Conservation (phyloP, 805 yeast genomes). For the Diddensiella santjacobensis region DNA sequence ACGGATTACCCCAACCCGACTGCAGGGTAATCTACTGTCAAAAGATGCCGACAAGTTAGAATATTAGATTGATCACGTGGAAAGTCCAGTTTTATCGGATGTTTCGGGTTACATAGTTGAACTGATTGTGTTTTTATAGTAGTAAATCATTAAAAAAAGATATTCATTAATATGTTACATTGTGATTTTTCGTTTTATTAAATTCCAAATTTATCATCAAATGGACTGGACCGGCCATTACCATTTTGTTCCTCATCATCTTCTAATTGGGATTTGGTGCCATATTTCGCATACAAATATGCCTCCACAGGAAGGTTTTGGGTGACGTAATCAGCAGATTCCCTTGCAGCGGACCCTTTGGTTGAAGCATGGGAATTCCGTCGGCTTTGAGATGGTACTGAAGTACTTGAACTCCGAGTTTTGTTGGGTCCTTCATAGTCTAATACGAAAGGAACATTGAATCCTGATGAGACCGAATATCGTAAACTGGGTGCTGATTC, state of each 20-base stretch:
- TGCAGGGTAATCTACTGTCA: too few relatives aligned
- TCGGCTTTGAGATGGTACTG: neutral
- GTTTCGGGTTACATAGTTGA: too few relatives aligned
- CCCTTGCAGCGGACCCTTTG: constrained; percentile 4
- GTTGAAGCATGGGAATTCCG: neutral
- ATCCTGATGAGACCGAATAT: constrained; percentile 15
- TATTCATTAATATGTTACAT: too few relatives aligned
- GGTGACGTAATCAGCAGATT: constrained; percentile 17
- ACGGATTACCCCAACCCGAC: too few relatives aligned
- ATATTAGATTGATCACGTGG: too few relatives aligned
- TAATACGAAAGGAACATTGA: constrained; percentile 19
- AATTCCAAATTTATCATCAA: constrained; percentile 20
- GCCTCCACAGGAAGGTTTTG: constrained; percentile 22
- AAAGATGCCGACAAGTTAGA: too few relatives aligned
- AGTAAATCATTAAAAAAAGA: too few relatives aligned
- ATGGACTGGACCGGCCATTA: constrained; percentile 20
- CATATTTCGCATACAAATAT: constrained; percentile 15
- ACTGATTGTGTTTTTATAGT: too few relatives aligned
- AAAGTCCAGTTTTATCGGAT: too few relatives aligned
- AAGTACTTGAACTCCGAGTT: neutral
- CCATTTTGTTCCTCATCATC: constrained; percentile 3
- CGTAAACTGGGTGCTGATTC: constrained; percentile 10
- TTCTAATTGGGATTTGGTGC: neutral
- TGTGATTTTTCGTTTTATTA: too few relatives aligned
- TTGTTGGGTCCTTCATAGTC: constrained; percentile 2